These are phyloP conservation scores for Colletotrichum neosansevieriae DNA, from an alignment of 2,329 filamentous ascomycete genomes.

Conservation along the genomic window DNA sequence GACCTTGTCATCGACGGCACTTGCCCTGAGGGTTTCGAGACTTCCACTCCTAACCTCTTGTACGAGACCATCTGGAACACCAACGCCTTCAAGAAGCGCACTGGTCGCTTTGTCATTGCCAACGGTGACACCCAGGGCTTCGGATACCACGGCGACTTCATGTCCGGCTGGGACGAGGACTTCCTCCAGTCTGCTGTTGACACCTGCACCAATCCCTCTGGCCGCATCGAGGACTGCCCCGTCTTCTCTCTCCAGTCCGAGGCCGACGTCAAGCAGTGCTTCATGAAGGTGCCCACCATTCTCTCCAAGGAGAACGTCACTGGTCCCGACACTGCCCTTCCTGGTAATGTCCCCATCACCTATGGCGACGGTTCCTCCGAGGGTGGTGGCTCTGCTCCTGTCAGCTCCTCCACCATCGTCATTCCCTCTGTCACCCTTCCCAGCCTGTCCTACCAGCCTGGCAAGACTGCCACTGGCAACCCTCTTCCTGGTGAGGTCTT, in stretches of 20 bases:
- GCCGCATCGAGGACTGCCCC: conserved; percentile 78
- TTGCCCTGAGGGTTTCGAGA: conserved; percentile 78
- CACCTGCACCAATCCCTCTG: conserved; percentile 78
- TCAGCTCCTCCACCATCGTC: conserved; percentile 29
- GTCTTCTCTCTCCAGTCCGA: conserved; percentile 79
- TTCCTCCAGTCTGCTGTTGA: conserved; percentile 80
- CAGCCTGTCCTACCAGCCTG: conserved; percentile 50
- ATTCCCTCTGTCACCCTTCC: conserved; percentile 46
- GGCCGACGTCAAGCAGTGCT: conserved; percentile 68
- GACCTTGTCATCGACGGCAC: conserved; percentile 79
- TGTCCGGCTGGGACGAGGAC: conserved; percentile 78
- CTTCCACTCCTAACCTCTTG: conserved; percentile 79
- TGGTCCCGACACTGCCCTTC: conserved; percentile 69
- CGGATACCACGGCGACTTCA: conserved; percentile 85
- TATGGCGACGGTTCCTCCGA: conserved; percentile 45
- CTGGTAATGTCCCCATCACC: conserved; percentile 69
- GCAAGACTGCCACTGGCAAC: conserved; percentile 48
- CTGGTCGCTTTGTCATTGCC: conserved; percentile 79
- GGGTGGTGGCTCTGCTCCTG: conserved; percentile 20
- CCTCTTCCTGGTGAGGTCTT: conserved; percentile 59
- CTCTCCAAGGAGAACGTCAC: conserved; percentile 71
- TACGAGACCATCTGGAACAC: conserved; percentile 90
- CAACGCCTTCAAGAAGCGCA: conserved; percentile 68
- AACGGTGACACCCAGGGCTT: conserved; percentile 83
- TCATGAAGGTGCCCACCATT: conserved; percentile 67